These are phyloP conservation scores for Parietichytrium sp. DNA, from an alignment of 108 stramenopile species.

Conservation along the genomic window DNA sequence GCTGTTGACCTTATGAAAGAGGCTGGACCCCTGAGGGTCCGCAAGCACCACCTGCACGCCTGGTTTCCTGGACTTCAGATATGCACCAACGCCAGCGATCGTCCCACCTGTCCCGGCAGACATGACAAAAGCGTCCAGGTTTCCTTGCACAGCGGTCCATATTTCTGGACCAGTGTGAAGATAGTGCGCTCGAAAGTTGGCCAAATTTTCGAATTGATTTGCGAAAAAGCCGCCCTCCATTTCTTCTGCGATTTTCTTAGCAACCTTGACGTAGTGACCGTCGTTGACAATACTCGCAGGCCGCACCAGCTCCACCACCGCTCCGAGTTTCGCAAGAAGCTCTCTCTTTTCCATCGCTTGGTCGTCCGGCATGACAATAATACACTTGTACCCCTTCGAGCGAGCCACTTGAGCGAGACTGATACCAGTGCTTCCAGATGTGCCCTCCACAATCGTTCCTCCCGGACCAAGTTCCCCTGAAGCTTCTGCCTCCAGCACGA, in stretches of 20 bases:
- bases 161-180: conserved; percentile 79
- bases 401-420: conserved; percentile 80
- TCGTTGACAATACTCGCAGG: conserved; percentile 57
- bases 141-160: conserved; percentile 67
- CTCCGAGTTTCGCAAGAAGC: conserved; percentile 51
- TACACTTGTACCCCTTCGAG: conserved; percentile 74
- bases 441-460: conserved; percentile 65
- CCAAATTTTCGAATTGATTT: conserved; percentile 73
- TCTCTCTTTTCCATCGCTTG: conserved; percentile 54
- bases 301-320: conserved; percentile 54
- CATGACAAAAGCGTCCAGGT: conserved; percentile 65
- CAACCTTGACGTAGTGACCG: conserved; percentile 69
- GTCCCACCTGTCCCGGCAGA: conserved; percentile 80
- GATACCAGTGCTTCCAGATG: conserved; percentile 89
- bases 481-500: conserved; percentile 54
- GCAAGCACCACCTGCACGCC: conserved; percentile 71
- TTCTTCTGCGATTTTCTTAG: conserved; percentile 59
- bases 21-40: conserved; percentile 70
- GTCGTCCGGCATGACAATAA: conserved; percentile 87
- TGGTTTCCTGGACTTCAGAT: conserved; percentile 65
- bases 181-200: conserved; percentile 72
- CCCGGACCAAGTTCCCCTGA: conserved; percentile 48
- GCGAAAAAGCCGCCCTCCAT: conserved; percentile 52
- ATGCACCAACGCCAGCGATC: conserved; percentile 72
- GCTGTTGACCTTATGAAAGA: conserved; percentile 39